A percentile compares a stretch with the other conserved stretches of the same genome.
Evolutionary conservation across 768 basidiomycete species (phyloP).

Genomic region (Amanita muscaria): DNA sequence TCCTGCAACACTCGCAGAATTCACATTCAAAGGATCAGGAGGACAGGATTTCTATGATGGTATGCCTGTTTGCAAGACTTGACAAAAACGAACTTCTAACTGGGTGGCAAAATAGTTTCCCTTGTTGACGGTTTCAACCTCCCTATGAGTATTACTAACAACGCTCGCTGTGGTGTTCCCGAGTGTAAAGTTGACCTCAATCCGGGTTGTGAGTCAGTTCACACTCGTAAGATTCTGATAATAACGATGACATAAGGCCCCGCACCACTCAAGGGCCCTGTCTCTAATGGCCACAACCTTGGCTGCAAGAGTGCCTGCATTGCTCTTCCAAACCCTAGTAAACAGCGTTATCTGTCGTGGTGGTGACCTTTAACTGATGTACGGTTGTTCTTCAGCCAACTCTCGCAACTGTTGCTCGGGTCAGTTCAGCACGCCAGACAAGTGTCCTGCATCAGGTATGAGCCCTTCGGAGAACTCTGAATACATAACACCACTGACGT

Average conservation of each 20-base stretch:
- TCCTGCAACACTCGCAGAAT: constrained; percentile 62
- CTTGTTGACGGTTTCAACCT: constrained; percentile 62
- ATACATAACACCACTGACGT: constrained; percentile 32
- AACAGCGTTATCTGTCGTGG: background rate
- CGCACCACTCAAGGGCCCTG: constrained; percentile 40
- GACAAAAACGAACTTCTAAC: background rate
- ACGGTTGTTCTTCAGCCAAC: constrained; percentile 28
- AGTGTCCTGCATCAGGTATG: constrained; percentile 45
- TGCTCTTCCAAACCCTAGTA: constrained; percentile 32
- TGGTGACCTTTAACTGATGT: background rate
- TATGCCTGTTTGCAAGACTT: constrained; percentile 16
- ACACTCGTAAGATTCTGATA: background rate
- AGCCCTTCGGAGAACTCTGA: background rate
- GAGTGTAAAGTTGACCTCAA: constrained; percentile 55
- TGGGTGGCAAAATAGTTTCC: constrained; percentile 50
- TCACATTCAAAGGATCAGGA: constrained; percentile 38
- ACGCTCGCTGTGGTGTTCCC: constrained; percentile 43
- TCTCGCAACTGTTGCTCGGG: constrained; percentile 63
- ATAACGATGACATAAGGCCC: constrained; percentile 38
- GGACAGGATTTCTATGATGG: constrained; percentile 54
- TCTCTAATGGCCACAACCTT: constrained; percentile 40
- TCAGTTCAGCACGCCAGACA: constrained; percentile 36
- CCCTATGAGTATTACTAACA: constrained; percentile 49
- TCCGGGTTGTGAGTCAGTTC: constrained; percentile 35
- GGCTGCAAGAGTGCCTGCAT: constrained; percentile 56